Evolutionary conservation across 257 asterid genomes (phyloP).

Genomic region (Primulina tabacum): DNA sequence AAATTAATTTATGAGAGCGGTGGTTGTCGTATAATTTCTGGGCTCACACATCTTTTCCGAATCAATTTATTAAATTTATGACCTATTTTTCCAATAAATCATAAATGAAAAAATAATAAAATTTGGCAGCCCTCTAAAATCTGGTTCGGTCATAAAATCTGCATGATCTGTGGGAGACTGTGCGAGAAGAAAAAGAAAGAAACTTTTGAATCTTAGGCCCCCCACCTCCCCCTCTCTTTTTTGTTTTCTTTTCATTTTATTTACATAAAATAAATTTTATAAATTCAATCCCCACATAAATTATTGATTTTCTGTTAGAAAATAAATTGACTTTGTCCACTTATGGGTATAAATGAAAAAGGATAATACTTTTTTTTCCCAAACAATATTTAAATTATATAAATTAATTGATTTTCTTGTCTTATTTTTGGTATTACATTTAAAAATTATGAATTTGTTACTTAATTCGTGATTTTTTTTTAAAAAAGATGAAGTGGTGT

Average conservation of each 20-base stretch:
- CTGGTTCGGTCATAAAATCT: conserved; percentile 55
- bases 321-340: too few species aligned
- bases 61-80: conserved; percentile 21
- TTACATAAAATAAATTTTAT: not conserved
- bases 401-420: too few species aligned
- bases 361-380: too few species aligned
- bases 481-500: too few species aligned
- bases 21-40: not conserved
- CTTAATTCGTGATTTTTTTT: too few species aligned
- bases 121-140: conserved; percentile 26
- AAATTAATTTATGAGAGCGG: too few species aligned
- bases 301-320: too few species aligned
- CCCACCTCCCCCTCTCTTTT: conserved; percentile 12
- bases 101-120: too few species aligned
- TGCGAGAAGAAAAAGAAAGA: conserved; percentile 8
- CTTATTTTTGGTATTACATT: too few species aligned
- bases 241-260: conserved; percentile 16
- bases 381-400: too few species aligned
- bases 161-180: conserved; percentile 44
- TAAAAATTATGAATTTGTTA: too few species aligned
- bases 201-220: conserved; percentile 40
- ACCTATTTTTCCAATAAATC: conserved; percentile 13
- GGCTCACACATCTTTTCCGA: not conserved
- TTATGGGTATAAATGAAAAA: too few species aligned
- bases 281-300: not conserved